Evolutionary conservation across 805 yeast species (phyloP), one percentile per base, ranked within the genome.

Genomic region (Sugiyamaella americana): DNA sequence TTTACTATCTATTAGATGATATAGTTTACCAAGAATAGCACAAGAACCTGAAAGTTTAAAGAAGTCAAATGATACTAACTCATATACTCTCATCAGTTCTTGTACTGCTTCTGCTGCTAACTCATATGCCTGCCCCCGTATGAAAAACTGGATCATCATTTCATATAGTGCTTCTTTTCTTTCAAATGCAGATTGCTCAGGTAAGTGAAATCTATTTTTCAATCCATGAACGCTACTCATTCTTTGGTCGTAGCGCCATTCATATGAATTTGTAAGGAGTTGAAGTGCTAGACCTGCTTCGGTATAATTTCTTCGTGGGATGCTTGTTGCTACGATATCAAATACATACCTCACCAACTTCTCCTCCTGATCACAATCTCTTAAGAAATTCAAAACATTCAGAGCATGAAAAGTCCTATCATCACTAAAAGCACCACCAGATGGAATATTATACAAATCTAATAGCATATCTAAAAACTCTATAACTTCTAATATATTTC

Each of bases 251-350:
- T 50, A 46, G 4, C 58, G 49, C 96, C 96, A 87, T 5, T 72
- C 68, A 62, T 80, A 84, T 2, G 91, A 82, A 19, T 81, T 72
- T 0, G 95, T 93, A 55, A 87, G 71, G 48, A 86, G 70, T 60
- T 84, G 88, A 56, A 87, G 71, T 56, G 88, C 78, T 51, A 87
- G 72, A 2, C 91, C 96, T 5, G 94, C 95, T 66, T 87, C 95
- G 26, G 83, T 81, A 58, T 63, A 77, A 59, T 86, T 86, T 20
- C 68, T 69, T 63, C 79, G 82, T 18, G 62, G 57, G 42, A 82
- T 49, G 56, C 84, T 80, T 51, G 74, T 76, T 53, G 80, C 82
- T 58, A 76, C 84, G 76, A 87, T 75, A 47, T 80, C 83, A 64
- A 80, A 78, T 52, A 87, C 77, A 60, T 85, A 83, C n/a, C 84